Evolutionary conservation across 148 eudicot genomes (phyloP).

Genomic region (Camellia japonica): DNA sequence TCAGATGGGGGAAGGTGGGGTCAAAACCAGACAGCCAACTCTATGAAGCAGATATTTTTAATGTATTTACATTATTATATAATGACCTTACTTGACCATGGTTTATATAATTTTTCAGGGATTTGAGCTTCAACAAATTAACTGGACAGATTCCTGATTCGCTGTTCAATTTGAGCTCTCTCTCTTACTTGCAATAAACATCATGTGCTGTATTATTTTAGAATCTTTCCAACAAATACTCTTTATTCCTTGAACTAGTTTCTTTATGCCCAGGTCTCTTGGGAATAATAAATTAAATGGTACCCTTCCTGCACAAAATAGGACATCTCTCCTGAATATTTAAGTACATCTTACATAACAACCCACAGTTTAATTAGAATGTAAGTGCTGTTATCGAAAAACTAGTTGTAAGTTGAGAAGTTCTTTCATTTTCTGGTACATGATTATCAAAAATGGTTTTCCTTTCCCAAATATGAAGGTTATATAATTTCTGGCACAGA

Average conservation of each 20-base stretch:
- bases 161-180: conserved; percentile 53
- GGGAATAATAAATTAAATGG: conserved; percentile 76
- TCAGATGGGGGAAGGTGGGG: conserved; percentile 6
- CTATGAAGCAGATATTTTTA: not conserved
- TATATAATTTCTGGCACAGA: not conserved
- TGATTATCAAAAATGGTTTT: not conserved
- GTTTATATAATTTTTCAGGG: conserved; percentile 44
- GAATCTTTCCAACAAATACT: not conserved
- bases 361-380: not conserved
- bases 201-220: conserved; percentile 1
- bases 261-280: conserved; percentile 55
- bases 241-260: conserved; percentile 8
- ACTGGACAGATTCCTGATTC: conserved; percentile 66
- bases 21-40: not conserved
- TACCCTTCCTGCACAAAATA: conserved; percentile 57
- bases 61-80: not conserved
- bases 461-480: not conserved
- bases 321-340: conserved; percentile 54
- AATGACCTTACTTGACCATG: not conserved
- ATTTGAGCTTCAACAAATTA: conserved; percentile 86
- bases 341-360: conserved; percentile 30
- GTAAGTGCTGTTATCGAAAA: not conserved
- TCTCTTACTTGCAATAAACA: conserved; percentile 55
- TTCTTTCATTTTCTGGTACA: not conserved
- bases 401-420: not conserved